Conservation (phyloP, 805 yeast genomes). For the Starmerella ratchasimensis region DNA sequence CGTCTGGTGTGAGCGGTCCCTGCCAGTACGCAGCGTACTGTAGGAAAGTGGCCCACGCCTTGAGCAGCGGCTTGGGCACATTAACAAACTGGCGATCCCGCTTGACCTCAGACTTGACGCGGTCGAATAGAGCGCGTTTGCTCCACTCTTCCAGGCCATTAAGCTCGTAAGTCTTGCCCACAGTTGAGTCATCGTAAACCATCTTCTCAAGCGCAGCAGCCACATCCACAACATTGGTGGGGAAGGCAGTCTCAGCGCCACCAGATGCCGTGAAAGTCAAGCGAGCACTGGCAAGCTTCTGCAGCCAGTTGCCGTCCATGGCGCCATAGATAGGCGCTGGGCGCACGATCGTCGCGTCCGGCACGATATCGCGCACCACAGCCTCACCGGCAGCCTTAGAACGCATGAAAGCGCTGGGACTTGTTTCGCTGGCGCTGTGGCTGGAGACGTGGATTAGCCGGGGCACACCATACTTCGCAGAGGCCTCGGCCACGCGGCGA, state of each 20-base stretch:
- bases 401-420: conserved; percentile 57
- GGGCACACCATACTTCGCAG: conserved; percentile 55
- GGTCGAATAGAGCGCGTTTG: conserved; percentile 49
- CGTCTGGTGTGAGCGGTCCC: conserved; percentile 48
- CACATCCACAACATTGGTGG: conserved; percentile 66
- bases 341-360: conserved; percentile 72
- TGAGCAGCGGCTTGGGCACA: conserved; percentile 31
- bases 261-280: conserved; percentile 54
- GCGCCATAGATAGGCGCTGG: conserved; percentile 71
- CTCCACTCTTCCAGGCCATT: conserved; percentile 56
- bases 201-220: conserved; percentile 66
- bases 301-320: conserved; percentile 50
- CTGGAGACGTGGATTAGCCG: conserved; percentile 68
- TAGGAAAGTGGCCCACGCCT: conserved; percentile 26
- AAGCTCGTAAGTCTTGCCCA: conserved; percentile 62
- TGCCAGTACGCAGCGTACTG: conserved; percentile 34
- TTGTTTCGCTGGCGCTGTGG: conserved; percentile 56
- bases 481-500: conserved; percentile 61
- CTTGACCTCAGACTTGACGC: conserved; percentile 50
- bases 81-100: conserved; percentile 30
- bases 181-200: conserved; percentile 68
- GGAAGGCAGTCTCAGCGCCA: conserved; percentile 48
- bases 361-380: conserved; percentile 50
- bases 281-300: conserved; percentile 41
- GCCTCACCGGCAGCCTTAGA: conserved; percentile 71